Base-by-base conservation (phyloP, 192 early-diverging fungal species). In the Gonapodya sp. region DNA sequence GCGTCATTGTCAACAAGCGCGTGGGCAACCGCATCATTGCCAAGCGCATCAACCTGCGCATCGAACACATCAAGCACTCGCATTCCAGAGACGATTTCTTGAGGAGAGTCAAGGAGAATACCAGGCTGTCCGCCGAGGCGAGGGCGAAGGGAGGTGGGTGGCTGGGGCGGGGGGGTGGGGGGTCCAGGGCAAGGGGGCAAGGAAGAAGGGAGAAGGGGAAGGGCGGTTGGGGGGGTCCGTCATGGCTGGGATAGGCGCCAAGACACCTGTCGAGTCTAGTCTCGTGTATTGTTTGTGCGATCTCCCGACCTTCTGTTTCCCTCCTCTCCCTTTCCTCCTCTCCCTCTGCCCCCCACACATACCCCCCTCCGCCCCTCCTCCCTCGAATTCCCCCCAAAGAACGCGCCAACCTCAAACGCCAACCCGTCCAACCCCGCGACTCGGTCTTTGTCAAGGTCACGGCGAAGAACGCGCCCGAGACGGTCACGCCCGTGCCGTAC, bases 51-150 rank as follows among this genome's bases (percentile, higher is more conserved):
- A 98, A 97, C 91, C 86, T 99, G 88, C 94, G 96, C 85, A 87
- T 99, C 86, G 97, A 99, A 91, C 97, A 99, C 91, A 90, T 99
- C 88, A 96, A 93, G 91, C 96, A 99, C 94, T 99, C 97, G 89
- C 96, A 97, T 92, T 97, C 96, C 92, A 94, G 97, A 87, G 90
- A 94, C 83, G 96, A 97, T 84, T 99, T 99, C 92, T 90, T 98
- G 89, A 90, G 93, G 72, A 94, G 97, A 86, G 96, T 98, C 86
- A 97, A 96, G 93, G 91, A 94, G 85, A 99, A 98, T 91, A 94
- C 93, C 34, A 90, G 88, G 77, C 88, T 88, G 84, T 92, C 93
- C 90, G 89, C 91, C 85, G 94, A 94, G 78, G 95, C 97, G 83
- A 94, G 92, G 85, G 90, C 86, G 80, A 89, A 91, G 84, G 94